A percentile compares a stretch with the other conserved stretches of the same genome.
These are phyloP conservation scores for Prunus campanulata DNA, from an alignment of 306 rosid genomes.

Conservation along the genomic window DNA sequence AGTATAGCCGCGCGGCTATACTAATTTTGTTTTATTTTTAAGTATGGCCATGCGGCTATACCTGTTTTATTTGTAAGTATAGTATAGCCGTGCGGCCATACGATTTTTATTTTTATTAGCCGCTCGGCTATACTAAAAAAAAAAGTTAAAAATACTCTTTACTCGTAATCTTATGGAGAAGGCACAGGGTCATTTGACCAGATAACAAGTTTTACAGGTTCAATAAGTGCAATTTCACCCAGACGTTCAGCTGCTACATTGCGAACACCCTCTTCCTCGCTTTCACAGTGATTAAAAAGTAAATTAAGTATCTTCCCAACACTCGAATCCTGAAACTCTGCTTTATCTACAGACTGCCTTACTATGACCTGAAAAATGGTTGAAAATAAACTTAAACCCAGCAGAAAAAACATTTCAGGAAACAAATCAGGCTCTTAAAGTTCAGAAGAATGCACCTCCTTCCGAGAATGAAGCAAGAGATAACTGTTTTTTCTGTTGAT, in stretches of 20 bases:
- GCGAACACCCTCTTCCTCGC: conserved; percentile 99
- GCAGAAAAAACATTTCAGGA: conserved; percentile 1
- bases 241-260: conserved; percentile 97
- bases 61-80: too few relatives aligned
- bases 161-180: conserved; percentile 19
- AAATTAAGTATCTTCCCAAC: conserved; percentile 91
- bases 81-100: too few relatives aligned
- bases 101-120: too few relatives aligned
- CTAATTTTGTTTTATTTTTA: too few relatives aligned
- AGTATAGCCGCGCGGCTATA: too few relatives aligned
- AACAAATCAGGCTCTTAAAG: conserved; percentile 13
- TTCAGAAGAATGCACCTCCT: conserved; percentile 66
- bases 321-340: conserved; percentile 92
- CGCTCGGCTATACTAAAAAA: too few relatives aligned
- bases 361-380: conserved; percentile 72
- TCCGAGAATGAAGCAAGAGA: conserved; percentile 92
- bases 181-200: conserved; percentile 1
- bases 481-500: conserved; percentile 99
- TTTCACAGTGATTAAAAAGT: conserved; percentile 94
- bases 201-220: conserved; percentile 88
- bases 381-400: conserved; percentile 13
- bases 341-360: conserved; percentile 90
- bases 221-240: conserved; percentile 94
- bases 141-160: conserved; percentile 3
- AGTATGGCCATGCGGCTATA: too few relatives aligned